Conservation (phyloP, 202 grass and related monocot species). For the Panicum virgatum region DNA sequence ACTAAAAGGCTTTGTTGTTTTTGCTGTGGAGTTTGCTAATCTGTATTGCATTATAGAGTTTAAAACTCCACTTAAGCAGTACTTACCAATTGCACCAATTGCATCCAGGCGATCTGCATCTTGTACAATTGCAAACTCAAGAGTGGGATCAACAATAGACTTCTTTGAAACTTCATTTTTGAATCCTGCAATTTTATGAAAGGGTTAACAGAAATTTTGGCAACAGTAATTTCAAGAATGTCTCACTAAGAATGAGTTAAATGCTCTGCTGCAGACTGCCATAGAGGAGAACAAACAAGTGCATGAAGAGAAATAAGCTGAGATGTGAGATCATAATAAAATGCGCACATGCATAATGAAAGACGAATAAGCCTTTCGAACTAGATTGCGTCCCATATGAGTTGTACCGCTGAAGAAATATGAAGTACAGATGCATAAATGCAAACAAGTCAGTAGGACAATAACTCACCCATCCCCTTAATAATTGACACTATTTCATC, state of each 20-base stretch:
- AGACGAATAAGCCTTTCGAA: background rate
- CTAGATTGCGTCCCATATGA: slow-evolving; percentile 6
- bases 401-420: background rate
- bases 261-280: background rate
- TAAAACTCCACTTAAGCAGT: background rate
- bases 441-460: background rate
- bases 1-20: background rate
- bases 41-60: background rate
- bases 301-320: background rate
- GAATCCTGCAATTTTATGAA: slow-evolving; percentile 55
- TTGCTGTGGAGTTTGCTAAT: background rate
- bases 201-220: slow-evolving; percentile 18
- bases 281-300: background rate
- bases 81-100: slow-evolving; percentile 88
- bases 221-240: background rate
- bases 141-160: slow-evolving; percentile 39
- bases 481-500: slow-evolving; percentile 75
- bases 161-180: slow-evolving; percentile 78
- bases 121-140: slow-evolving; percentile 92
- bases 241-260: background rate
- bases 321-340: background rate
- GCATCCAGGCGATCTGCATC: slow-evolving; percentile 92
- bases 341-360: slow-evolving; percentile 1
- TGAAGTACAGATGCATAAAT: slow-evolving; percentile 7
- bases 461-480: slow-evolving; percentile 80